Evolutionary conservation across 257 asterid species (phyloP).

Genomic region (Apocynum venetum): DNA sequence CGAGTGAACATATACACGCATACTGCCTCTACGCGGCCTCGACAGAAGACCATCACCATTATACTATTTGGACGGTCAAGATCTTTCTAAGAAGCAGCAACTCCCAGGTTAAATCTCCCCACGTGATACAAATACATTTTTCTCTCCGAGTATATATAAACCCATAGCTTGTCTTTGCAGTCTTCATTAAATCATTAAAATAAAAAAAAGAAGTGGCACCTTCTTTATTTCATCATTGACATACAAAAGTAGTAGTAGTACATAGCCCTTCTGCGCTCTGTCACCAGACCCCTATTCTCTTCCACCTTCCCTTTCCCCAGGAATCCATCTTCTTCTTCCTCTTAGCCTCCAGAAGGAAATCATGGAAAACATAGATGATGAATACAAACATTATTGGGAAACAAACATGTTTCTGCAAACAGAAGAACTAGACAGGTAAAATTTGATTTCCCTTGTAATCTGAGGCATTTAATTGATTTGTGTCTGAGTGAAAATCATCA

Average conservation of each 20-base stretch:
- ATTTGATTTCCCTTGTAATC: too few relatives aligned
- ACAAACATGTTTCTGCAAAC: constrained; percentile 50
- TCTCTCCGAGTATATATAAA: not conserved
- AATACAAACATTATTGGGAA: constrained; percentile 49
- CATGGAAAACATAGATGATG: constrained; percentile 50
- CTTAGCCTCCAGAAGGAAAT: not conserved
- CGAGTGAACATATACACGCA: not conserved
- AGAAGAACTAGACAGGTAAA: constrained; percentile 52
- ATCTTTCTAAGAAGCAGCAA: constrained; percentile 20
- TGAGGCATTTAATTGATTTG: too few relatives aligned
- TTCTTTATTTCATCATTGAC: not conserved
- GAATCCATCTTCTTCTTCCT: not conserved
- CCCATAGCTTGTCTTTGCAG: not conserved
- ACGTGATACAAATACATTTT: constrained; percentile 7
- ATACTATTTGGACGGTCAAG: constrained; percentile 18
- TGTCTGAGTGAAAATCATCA: too few relatives aligned
- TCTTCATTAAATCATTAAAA: not conserved
- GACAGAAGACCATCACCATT: not conserved
- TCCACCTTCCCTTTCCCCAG: not conserved
- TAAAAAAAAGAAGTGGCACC: not conserved
- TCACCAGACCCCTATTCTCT: too few relatives aligned
- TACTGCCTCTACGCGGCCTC: constrained; percentile 14
- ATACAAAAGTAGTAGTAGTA: not conserved
- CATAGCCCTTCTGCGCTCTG: too few relatives aligned
- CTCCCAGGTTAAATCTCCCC: not conserved